These are phyloP conservation scores for Flaveria brownii DNA, from an alignment of 129 eudicot genomes.

Conservation along the genomic window DNA sequence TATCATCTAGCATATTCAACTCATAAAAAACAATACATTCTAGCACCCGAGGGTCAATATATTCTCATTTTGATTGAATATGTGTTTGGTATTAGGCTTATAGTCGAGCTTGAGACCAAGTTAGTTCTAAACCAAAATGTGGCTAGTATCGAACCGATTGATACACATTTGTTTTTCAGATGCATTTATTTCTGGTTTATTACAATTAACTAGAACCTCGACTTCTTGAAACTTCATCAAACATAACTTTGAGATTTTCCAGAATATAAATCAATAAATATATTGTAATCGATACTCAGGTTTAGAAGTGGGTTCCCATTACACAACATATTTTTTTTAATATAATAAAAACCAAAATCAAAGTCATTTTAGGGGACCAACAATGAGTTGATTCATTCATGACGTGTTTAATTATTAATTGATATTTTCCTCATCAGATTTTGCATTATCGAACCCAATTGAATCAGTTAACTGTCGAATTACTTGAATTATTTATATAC, in stretches of 20 bases:
- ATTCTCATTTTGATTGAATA: too few relatives aligned
- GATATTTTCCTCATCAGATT: not conserved
- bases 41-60: too few relatives aligned
- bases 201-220: not conserved
- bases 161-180: not conserved
- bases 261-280: not conserved
- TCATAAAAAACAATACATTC: too few relatives aligned
- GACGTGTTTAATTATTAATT: not conserved
- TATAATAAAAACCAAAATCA: not conserved
- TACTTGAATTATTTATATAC: not conserved
- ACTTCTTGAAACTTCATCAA: not conserved
- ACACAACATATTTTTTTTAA: not conserved
- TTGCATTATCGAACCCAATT: not conserved
- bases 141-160: too few relatives aligned
- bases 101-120: too few relatives aligned
- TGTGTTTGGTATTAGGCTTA: too few relatives aligned
- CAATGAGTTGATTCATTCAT: slow-evolving; percentile 10
- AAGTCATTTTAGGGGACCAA: not conserved
- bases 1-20: too few relatives aligned
- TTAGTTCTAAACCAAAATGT: too few relatives aligned
- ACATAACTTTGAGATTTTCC: not conserved
- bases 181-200: not conserved
- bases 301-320: not conserved
- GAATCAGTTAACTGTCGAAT: not conserved
- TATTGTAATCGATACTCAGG: too few relatives aligned